Percentiles rank a stretch among this genome's conserved stretches.
phyloP scores from a whole-genome alignment of 2,329 filamentous ascomycete genomes.

The Colletotrichum tanaceti region DNA sequence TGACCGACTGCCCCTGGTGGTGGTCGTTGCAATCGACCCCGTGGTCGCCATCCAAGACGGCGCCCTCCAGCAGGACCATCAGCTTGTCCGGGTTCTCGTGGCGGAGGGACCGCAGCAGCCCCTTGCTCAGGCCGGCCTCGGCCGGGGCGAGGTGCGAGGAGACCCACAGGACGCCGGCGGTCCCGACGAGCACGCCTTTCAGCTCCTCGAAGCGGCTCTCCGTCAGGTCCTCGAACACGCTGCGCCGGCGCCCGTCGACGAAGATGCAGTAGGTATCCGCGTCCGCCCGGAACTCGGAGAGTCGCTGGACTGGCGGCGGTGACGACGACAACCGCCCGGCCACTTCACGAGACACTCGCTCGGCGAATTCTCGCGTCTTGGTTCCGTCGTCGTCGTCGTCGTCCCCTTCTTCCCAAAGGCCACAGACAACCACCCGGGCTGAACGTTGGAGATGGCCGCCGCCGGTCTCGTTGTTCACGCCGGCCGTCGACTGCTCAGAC shows the following conservation, averaged over 20 bases:
- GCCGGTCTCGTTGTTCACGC: not conserved
- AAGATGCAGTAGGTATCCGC: constrained; percentile 14
- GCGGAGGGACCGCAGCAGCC: constrained; percentile 8
- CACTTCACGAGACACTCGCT: not conserved
- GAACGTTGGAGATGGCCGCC: not conserved
- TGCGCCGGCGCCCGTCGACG: constrained; percentile 28
- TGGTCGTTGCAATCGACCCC: too few species aligned
- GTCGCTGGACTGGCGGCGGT: not conserved
- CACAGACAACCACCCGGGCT: constrained; percentile 6
- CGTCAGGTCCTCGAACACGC: constrained; percentile 45
- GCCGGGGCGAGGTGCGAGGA: not conserved
- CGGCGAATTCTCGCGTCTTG: not conserved
- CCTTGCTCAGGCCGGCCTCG: constrained; percentile 7
- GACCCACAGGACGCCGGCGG: constrained; percentile 9
- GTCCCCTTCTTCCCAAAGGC: not conserved
- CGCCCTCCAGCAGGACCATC: constrained; percentile 1
- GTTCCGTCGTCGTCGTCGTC: not conserved
- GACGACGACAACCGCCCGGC: not conserved
- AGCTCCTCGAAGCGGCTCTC: constrained; percentile 42
- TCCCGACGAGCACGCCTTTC: not conserved
- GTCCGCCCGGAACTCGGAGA: not conserved
- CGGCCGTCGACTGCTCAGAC: too few species aligned
- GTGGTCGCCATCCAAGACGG: not conserved
- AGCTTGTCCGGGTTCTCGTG: constrained; percentile 7
- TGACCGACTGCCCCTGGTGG: not conserved